These are phyloP conservation scores for Arxiozyma bovina DNA, from an alignment of 1,139 yeast species.

Conservation along the genomic window DNA sequence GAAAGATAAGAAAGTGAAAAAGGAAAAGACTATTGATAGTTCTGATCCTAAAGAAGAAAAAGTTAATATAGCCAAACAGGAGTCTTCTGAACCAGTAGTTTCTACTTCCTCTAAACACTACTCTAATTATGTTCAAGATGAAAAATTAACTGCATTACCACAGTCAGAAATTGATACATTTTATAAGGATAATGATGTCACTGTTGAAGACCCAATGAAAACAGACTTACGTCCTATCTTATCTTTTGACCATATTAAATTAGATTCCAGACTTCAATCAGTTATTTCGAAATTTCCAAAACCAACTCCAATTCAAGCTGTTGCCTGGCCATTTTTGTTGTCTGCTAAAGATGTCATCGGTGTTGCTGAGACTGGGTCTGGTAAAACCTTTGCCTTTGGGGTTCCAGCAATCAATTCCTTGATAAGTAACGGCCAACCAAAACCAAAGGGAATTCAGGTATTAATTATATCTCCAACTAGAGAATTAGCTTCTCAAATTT, in stretches of 20 bases:
- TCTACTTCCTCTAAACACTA: neutral
- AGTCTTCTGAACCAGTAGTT: neutral
- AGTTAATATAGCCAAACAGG: neutral
- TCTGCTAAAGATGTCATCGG: conserved; percentile 84
- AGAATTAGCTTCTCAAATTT: conserved; percentile 90
- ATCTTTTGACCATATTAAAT: conserved; percentile 52
- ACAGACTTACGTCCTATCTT: conserved; percentile 57
- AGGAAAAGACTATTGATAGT: neutral
- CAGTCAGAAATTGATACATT: conserved; percentile 55
- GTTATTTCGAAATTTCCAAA: conserved; percentile 63
- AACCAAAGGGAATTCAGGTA: conserved; percentile 49
- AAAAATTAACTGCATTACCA: conserved; percentile 33
- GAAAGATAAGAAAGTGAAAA: conserved; percentile 13
- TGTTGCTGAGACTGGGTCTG: conserved; percentile 98
- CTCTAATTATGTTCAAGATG: conserved; percentile 21
- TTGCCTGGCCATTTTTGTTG: conserved; percentile 88
- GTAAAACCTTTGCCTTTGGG: conserved; percentile 95
- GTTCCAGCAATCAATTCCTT: conserved; percentile 88
- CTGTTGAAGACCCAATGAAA: conserved; percentile 61
- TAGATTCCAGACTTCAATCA: conserved; percentile 47
- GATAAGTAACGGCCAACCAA: conserved; percentile 28
- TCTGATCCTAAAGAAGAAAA: neutral
- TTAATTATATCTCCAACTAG: conserved; percentile 93
- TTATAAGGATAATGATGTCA: conserved; percentile 62
- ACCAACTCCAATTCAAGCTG: conserved; percentile 97